Evolutionary conservation across 768 basidiomycete species (phyloP), one percentile per base, ranked within the genome.

Genomic region (Zangia roseola): DNA sequence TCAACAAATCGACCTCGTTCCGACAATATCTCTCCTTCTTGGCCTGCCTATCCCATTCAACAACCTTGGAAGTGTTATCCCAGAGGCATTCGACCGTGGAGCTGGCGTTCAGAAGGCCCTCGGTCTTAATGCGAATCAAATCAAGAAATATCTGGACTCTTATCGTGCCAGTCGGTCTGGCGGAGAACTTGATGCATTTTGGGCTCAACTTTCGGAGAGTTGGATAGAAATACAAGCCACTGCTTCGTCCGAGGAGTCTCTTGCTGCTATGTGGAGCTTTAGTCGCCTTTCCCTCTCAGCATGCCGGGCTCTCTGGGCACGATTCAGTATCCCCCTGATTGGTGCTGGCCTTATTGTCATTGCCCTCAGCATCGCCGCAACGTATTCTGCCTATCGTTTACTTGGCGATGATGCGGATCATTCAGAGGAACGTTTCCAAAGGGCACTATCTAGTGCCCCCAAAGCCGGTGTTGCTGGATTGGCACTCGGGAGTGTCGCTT

Each of bases 21-120:
- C 95, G 0, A 86, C 93, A 0, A 69, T 98, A 17, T 86, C 93
- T 0, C 81, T 97, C 16, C 80, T 97, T 14, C 82, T 98, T 10
- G 95, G 97, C 13, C 73, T 97, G 3, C 92, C 94, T 0, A 89
- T 99, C 34, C 97, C 97, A 0, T 97, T 87, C 73, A 97, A 94
- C 68, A 97, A 94, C 57, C 84, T 99, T 10, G 97, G 97, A 0
- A 82, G 77, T 5, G 71, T 97, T 50, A 91, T 99, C 25, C 95
- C 97, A 0, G 95, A 98, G 61, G 70, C 95, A 10, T 97, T 99
- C 69, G 80, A 80, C 72, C 77, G 79, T 40, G 58, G 62, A 10
- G 50, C 63, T 10, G 64, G 67, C 12, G 73, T 93, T 4, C 68
- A 69, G 25, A 71, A 69, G 5, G 94, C 92, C 0, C 74, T 93